These are phyloP conservation scores for Martensiomyces pterosporus DNA, from an alignment of 192 early-diverging fungal species.

Conservation along the genomic window DNA sequence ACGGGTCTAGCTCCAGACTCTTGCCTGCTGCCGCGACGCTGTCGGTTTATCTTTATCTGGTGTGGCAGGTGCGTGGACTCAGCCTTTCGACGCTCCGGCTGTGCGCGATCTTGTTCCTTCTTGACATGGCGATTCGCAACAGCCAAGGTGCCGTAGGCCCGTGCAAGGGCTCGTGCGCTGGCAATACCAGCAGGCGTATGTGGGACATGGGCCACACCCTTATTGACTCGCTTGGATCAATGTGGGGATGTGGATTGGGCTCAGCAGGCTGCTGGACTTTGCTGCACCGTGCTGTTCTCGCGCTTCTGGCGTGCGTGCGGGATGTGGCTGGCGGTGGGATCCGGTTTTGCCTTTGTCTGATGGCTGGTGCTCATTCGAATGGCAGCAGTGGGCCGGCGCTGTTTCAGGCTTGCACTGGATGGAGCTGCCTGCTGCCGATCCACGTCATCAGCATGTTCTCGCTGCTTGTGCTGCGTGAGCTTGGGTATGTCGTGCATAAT, in stretches of 20 bases:
- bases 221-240: background rate
- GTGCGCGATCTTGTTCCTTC: background rate
- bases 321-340: background rate
- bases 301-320: background rate
- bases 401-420: background rate
- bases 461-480: slow-evolving; percentile 24
- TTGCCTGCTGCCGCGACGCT: background rate
- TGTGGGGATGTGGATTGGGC: background rate
- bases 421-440: slow-evolving; percentile 13
- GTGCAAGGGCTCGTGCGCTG: background rate
- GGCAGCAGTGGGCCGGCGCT: background rate
- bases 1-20: background rate
- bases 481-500: slow-evolving; percentile 20
- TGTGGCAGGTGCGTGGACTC: background rate
- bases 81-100: background rate
- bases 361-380: too few species aligned
- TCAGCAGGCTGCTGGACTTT: background rate
- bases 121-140: background rate
- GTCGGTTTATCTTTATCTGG: background rate
- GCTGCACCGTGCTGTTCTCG: background rate
- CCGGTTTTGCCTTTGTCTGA: background rate
- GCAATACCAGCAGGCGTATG: background rate
- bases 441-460: slow-evolving; percentile 19
- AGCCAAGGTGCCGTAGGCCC: background rate
- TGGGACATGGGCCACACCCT: background rate